Base-by-base conservation (phyloP, 768 basidiomycete species). In the Termitomyces sp. region DNA sequence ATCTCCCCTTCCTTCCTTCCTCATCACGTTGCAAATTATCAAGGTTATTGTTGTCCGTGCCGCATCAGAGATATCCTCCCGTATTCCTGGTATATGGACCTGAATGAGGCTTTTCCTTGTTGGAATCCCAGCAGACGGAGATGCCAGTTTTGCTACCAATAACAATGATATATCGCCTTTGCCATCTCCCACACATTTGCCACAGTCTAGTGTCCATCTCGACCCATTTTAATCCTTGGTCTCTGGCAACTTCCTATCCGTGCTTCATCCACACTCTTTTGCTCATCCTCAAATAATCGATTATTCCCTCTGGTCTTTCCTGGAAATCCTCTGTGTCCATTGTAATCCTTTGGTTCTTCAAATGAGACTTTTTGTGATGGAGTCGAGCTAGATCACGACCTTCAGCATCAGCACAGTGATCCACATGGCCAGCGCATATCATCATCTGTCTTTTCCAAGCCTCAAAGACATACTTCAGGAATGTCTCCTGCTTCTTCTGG, bases 271-370 rank as follows among this genome's bases (percentile, higher is more conserved):
- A 3, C 67, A 61, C 55, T 58, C 68, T 46, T 68, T 71, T 53
- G 65, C 67, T 33, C 74, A 72, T 45, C 89, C 89, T 3, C 79
- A 88, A 33, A 74, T 88, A 28, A 75, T 90, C 6, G 91, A 92
- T 69, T 92, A 90, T 65, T 74, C 84, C 9, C 75, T 88, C 1
- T 91, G 90, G 90, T 91, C 90, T 2, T 70, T 86, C 33, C 73
- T 91, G 32, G 88, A 91, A 66, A 78, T 89, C 57, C 70, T 89
- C 18, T 88, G 84, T 63, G 78, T 84, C 1, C 83, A 81, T 66
- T 80, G 87, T 18, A 85, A 75, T 42, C 89, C 90, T 0, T 77
- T 92, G 33, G 74, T 82, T 56, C 73, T 88, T 33, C 89, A 90
- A 64, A 78, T 92, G 74, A 86, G 87, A 28, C 73, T 85, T 3